Evolutionary conservation across 257 asterid species (phyloP).

Genomic region (Pogostemon cablin): DNA sequence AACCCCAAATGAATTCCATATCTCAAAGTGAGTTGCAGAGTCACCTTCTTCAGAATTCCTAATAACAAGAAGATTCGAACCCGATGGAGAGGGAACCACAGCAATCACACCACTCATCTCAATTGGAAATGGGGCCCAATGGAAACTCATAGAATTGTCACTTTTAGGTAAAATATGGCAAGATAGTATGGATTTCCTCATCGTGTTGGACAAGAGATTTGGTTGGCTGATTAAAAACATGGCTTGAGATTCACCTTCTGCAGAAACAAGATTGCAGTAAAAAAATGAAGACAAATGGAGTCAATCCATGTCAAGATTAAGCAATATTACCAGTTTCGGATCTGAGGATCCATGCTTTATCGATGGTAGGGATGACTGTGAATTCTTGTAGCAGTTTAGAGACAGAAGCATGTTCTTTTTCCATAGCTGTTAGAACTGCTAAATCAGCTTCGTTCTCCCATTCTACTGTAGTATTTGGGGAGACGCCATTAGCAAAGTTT

Average conservation of each 20-base stretch:
- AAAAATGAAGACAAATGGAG: neutral
- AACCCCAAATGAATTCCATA: conserved; percentile 72
- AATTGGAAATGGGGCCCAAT: conserved; percentile 78
- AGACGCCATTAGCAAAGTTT: too few relatives aligned
- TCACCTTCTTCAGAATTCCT: conserved; percentile 63
- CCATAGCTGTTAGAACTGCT: conserved; percentile 45
- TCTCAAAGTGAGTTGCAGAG: conserved; percentile 72
- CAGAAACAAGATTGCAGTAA: conserved; percentile 26
- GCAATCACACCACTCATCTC: conserved; percentile 69
- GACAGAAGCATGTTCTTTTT: conserved; percentile 57
- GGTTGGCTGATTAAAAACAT: conserved; percentile 80
- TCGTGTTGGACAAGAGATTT: conserved; percentile 63
- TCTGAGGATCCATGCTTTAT: conserved; percentile 86
- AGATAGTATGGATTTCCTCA: conserved; percentile 65
- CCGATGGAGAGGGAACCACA: conserved; percentile 84
- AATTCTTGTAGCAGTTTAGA: conserved; percentile 74
- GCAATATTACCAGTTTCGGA: conserved; percentile 53
- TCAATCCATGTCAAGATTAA: neutral
- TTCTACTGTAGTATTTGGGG: too few relatives aligned
- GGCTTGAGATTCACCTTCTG: conserved; percentile 62
- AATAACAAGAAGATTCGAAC: conserved; percentile 72
- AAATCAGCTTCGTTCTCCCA: neutral
- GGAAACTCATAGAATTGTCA: conserved; percentile 50
- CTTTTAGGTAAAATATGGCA: conserved; percentile 48
- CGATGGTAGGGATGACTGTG: conserved; percentile 68